These are phyloP conservation scores for Madurella fahalii DNA, from an alignment of 2,329 filamentous ascomycete genomes.

Conservation along the genomic window DNA sequence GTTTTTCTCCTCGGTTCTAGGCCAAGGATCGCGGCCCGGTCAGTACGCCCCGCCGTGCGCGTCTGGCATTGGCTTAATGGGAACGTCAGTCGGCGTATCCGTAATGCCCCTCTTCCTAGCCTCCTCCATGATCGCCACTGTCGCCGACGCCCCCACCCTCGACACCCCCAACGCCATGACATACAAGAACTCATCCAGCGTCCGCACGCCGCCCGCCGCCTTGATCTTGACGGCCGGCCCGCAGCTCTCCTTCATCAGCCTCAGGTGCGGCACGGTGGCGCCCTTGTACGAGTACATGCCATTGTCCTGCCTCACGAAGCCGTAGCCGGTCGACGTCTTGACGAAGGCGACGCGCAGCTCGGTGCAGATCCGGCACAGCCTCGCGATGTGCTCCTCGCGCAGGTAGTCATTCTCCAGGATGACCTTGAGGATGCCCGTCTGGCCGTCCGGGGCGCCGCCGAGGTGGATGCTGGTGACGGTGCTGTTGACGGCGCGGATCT, in stretches of 20 bases:
- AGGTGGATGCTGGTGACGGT: constrained; percentile 37
- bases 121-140: constrained; percentile 51
- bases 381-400: constrained; percentile 44
- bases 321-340: constrained; percentile 59
- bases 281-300: constrained; percentile 52
- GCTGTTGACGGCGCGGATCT: constrained; percentile 49
- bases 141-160: constrained; percentile 54
- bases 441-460: background rate
- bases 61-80: background rate
- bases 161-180: constrained; percentile 52
- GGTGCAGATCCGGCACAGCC: constrained; percentile 53
- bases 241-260: constrained; percentile 49
- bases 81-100: constrained; percentile 19
- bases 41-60: background rate
- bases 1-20: no score
- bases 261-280: constrained; percentile 47
- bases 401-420: constrained; percentile 62
- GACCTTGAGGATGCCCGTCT: constrained; percentile 45
- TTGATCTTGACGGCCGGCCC: constrained; percentile 49
- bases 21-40: background rate
- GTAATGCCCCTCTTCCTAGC: constrained; percentile 36
- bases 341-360: constrained; percentile 50
- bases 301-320: constrained; percentile 52
- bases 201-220: constrained; percentile 54
- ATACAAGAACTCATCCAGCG: constrained; percentile 52